phyloP scores from a whole-genome alignment of 345 rosid genomes.

The Kernera saxatilis region DNA sequence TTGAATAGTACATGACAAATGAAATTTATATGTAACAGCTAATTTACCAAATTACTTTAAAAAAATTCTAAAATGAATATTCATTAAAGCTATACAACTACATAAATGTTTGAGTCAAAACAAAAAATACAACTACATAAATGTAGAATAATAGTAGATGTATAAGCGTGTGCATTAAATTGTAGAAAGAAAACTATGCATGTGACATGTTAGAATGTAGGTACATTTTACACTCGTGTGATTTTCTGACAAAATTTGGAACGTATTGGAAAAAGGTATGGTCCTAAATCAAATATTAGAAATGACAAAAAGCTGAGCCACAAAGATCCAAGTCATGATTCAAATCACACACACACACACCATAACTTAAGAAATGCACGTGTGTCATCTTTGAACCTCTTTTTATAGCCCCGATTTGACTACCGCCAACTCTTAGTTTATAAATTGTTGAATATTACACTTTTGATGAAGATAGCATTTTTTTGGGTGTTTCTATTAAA shows the following conservation, averaged over 20 bases:
- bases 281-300: neutral
- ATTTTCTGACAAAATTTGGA: neutral
- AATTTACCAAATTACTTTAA: neutral
- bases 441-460: no score
- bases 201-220: constrained; percentile 9
- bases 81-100: neutral
- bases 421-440: no score
- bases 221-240: constrained; percentile 7
- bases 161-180: constrained; percentile 10
- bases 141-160: constrained; percentile 4
- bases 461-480: no score
- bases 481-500: no score
- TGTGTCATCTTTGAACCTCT: neutral
- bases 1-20: no score
- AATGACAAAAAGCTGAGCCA: neutral
- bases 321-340: neutral
- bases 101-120: neutral
- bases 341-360: constrained; percentile 1
- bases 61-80: neutral
- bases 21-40: no score
- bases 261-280: constrained; percentile 5
- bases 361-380: constrained; percentile 9
- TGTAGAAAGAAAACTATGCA: neutral
- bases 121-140: neutral
- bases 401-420: no score